Percentiles rank a stretch among this genome's conserved stretches.
phyloP scores from a whole-genome alignment of 2,329 filamentous ascomycete species.

The Didymella glomerata region DNA sequence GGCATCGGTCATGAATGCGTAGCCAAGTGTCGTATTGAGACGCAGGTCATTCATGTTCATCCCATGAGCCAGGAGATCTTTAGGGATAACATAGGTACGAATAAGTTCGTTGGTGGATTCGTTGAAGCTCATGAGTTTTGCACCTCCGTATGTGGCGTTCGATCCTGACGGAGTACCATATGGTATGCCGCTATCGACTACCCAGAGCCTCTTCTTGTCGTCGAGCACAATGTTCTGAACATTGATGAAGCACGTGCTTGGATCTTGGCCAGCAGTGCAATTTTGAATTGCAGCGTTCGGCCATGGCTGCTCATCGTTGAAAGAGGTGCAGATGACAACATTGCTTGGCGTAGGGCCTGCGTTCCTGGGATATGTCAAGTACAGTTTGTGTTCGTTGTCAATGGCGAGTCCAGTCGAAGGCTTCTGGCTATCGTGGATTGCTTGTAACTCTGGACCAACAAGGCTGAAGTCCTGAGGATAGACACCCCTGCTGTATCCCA shows the following conservation, averaged over 20 bases:
- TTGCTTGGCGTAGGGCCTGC: constrained; percentile 49
- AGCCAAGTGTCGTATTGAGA: constrained; percentile 56
- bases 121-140: constrained; percentile 57
- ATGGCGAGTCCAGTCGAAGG: constrained; percentile 54
- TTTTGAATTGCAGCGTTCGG: constrained; percentile 54
- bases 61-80: constrained; percentile 43
- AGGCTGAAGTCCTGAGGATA: constrained; percentile 50
- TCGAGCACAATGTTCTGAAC: constrained; percentile 57
- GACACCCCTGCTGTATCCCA: constrained; percentile 27
- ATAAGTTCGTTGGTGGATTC: constrained; percentile 43
- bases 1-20: constrained; percentile 55
- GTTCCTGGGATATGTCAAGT: constrained; percentile 56
- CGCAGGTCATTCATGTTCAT: constrained; percentile 56
- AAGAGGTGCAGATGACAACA: constrained; percentile 51
- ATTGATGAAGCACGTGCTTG: constrained; percentile 56
- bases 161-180: constrained; percentile 35
- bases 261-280: constrained; percentile 50
- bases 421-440: constrained; percentile 50
- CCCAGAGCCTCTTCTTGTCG: constrained; percentile 51
- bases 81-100: constrained; percentile 51
- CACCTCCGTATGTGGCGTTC: constrained; percentile 45
- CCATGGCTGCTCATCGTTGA: constrained; percentile 53
- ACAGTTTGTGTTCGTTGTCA: constrained; percentile 50
- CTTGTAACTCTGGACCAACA: constrained; percentile 47
- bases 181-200: constrained; percentile 54